Base-by-base conservation (phyloP, 164 flowering plant genomes). In the Vitis labrusca region DNA sequence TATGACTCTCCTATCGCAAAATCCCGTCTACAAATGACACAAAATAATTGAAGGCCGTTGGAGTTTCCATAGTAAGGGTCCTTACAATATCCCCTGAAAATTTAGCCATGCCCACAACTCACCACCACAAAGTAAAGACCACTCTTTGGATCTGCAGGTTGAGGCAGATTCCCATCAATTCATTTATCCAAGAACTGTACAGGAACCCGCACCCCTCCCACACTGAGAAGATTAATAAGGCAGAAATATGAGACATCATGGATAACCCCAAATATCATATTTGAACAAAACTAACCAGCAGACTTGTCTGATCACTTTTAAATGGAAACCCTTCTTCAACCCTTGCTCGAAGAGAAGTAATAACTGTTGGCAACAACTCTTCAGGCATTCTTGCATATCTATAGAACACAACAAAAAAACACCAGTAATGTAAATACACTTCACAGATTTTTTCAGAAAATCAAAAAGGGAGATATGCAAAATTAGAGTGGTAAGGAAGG, bases 321-420 rank as follows among this genome's bases (percentile, higher is more conserved):
- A 70, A 76, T 44, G 79, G 71, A 75, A 88, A 84, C 8, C 90
- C 92, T 54, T 81, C 82, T 51, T 75, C 75, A 63, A 88, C 71
- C 74, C 79, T 89, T 48, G 67, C 56, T 19, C 65, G 74, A 58
- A 95, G 73, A 75, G 88, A 77, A 66, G 77, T 74, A 67, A 91
- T 77, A 69, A 91, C 89, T 59, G 78, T 74, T 27, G 92, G 86
- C 83, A 95, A 80, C 74, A 95, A 77, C 47, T 88, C 91, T 17
- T 30, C 78, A 48, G 97, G 94, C 99, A 95, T 90, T 74, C 99
- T 82, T 59, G 94, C 70, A 79, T 93, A 95, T 71, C 97, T 94
- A 85, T 51, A 64, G 23, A 66, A 74, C 29, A 66, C 8, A 52
- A 65, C 13, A 11, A 71, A 9, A 47, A 32, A 15, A 64, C 9